phyloP scores from a whole-genome alignment of 2,329 filamentous ascomycete species.

The Hymenoscyphus linearis region DNA sequence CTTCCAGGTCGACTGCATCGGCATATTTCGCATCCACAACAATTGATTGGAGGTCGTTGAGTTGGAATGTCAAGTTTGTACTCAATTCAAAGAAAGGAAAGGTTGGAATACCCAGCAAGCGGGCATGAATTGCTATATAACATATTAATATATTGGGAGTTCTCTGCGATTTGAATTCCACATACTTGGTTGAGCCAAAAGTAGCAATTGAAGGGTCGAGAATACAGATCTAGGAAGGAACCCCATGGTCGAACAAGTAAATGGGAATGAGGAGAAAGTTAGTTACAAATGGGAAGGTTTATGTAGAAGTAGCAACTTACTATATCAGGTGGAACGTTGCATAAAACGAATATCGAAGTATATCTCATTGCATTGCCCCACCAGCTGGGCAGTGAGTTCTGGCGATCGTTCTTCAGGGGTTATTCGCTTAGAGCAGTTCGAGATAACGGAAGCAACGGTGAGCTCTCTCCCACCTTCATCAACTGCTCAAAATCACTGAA shows the following conservation, averaged over 20 bases:
- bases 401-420: neutral
- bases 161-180: neutral
- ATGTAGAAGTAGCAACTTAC: neutral
- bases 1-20: conserved; percentile 37
- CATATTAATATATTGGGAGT: neutral
- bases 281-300: too few relatives aligned
- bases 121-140: conserved; percentile 3
- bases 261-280: neutral
- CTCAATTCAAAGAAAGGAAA: conserved; percentile 29
- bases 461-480: too few relatives aligned
- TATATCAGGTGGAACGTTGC: neutral
- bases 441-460: neutral
- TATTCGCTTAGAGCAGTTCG: neutral
- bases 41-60: conserved; percentile 33
- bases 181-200: neutral
- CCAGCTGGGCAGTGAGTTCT: neutral
- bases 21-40: conserved; percentile 41
- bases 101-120: conserved; percentile 30
- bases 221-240: neutral
- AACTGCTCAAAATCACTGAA: too few relatives aligned
- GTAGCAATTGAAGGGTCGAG: neutral
- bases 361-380: neutral
- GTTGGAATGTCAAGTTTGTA: conserved; percentile 26
- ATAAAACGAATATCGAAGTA: neutral
- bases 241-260: neutral